Conservation (phyloP, 345 rosid genomes). For the Dipteronia sinensis region DNA sequence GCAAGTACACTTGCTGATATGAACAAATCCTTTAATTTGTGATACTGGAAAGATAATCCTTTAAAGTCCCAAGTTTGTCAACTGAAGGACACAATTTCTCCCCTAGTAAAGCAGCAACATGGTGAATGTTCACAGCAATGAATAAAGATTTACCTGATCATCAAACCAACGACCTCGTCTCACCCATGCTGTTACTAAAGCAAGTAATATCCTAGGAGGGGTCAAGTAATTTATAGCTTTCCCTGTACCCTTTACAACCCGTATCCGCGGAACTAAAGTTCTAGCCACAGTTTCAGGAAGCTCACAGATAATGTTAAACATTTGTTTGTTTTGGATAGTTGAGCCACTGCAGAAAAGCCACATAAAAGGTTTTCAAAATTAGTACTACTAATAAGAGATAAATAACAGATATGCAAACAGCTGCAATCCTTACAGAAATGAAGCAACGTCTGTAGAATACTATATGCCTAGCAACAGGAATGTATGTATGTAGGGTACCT, state of each 20-base stretch:
- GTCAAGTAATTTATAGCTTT: constrained; percentile 78
- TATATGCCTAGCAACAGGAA: not conserved
- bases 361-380: not conserved
- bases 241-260: constrained; percentile 82
- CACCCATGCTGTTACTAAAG: constrained; percentile 88
- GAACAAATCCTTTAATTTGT: not conserved
- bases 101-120: not conserved
- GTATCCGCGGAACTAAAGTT: constrained; percentile 86
- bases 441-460: not conserved
- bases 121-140: not conserved
- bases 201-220: constrained; percentile 93
- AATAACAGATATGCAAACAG: not conserved
- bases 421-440: not conserved
- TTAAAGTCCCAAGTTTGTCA: not conserved
- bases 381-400: not conserved
- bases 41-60: not conserved
- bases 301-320: constrained; percentile 93
- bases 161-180: constrained; percentile 96
- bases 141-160: constrained; percentile 63
- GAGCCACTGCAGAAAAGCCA: constrained; percentile 63
- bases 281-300: constrained; percentile 97
- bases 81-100: not conserved
- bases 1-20: not conserved
- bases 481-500: constrained; percentile 45
- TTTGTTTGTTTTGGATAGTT: constrained; percentile 69